Base-by-base conservation (phyloP, 176 grass and related monocot genomes). In the Ananas comosus region DNA sequence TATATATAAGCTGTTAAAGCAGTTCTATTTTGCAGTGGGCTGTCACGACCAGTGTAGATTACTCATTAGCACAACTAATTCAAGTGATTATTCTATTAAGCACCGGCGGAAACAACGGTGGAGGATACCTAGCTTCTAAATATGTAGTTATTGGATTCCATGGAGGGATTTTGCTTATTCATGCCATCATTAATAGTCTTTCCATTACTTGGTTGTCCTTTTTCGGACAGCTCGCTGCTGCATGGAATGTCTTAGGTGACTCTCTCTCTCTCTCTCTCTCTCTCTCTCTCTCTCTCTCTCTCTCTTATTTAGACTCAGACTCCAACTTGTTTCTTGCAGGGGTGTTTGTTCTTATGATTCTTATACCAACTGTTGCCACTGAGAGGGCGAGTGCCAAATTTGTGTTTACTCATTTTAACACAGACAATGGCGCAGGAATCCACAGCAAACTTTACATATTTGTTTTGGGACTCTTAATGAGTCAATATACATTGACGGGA, bases 341-440 rank as follows among this genome's bases (percentile, higher is more conserved):
- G 51, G 87, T 93, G 17, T 88, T 99, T 71, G 87, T 93, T 1
- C 51, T 99, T 53, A 93, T 99, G 86, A 83, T 86, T 16, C 63
- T 84, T 33, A 84, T 99, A 53, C 94, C 93, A 0, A 63, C 80
- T 21, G 84, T 93, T 6, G 82, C 94, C 4, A 99, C 89, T 11
- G 82, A 99, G 81, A 82, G 87, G 70, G 86, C 86, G 1, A 99
- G 87, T 27, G 77, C 80, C 4, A 81, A 93, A 63, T 99, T 90
- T 65, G 89, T 93, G 2, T 99, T 99, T 81, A 85, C 89, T 29
- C 84, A 93, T 72, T 90, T 99, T 51, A 99, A 99, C 82, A 86
- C 77, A 10, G 82, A 91, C 7, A 93, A 99, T 29, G 74, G 11
- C 22, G 86, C 81, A 23, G 89, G 93, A 12, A 93, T 97, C 65